Conservation (phyloP, 192 early-diverging fungal species). For the Mycoemilia scoparia region DNA sequence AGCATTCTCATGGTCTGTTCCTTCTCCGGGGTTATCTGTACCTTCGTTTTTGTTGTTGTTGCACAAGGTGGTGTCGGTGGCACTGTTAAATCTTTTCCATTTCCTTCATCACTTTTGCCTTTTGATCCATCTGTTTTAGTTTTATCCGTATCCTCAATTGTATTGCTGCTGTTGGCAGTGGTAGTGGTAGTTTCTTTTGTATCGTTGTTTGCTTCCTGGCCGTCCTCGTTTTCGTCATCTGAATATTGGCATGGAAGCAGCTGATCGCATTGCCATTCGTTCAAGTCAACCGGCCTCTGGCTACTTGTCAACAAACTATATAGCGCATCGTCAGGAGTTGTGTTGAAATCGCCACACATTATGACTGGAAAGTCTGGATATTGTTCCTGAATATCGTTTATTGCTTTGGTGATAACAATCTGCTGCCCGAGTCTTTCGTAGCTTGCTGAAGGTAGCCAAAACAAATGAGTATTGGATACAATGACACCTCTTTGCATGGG, state of each 20-base stretch:
- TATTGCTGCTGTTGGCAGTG: constrained; percentile 13
- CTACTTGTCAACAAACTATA: constrained; percentile 32
- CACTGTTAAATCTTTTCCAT: too few species aligned
- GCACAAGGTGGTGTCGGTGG: too few species aligned
- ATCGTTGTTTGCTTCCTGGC: not conserved
- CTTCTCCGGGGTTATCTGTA: too few species aligned
- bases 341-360: constrained; percentile 33
- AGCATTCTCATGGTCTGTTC: too few species aligned
- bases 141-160: constrained; percentile 4
- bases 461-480: constrained; percentile 25
- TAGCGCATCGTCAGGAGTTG: constrained; percentile 37
- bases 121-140: constrained; percentile 12
- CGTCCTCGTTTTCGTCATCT: not conserved
- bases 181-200: not conserved
- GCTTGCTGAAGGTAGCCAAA: constrained; percentile 18
- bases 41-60: too few species aligned
- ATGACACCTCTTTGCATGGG: constrained; percentile 7
- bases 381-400: constrained; percentile 10
- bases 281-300: constrained; percentile 24
- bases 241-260: constrained; percentile 11
- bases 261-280: constrained; percentile 24
- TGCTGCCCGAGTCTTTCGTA: constrained; percentile 28
- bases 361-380: constrained; percentile 8
- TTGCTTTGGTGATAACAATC: constrained; percentile 8
- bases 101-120: constrained; percentile 8